Evolutionary conservation across 768 basidiomycete species (phyloP).

Genomic region (Russula sp.): DNA sequence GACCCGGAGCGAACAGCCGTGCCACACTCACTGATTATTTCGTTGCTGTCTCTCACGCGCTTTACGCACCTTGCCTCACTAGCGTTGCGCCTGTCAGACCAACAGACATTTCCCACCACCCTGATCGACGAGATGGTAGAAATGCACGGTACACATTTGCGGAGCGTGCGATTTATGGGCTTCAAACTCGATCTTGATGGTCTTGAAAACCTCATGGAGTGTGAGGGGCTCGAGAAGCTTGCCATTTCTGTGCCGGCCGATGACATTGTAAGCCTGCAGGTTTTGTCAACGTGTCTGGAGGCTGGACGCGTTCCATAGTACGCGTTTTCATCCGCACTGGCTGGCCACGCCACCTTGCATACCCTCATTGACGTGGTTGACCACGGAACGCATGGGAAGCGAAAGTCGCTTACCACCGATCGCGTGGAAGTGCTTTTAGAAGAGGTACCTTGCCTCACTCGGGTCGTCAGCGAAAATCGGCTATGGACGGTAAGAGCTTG

Average conservation of each 20-base stretch:
- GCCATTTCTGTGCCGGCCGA: constrained; percentile 16
- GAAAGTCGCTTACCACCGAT: constrained; percentile 21
- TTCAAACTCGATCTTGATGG: neutral
- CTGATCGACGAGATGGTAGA: constrained; percentile 18
- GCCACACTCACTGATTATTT: constrained; percentile 10
- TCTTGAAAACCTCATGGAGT: constrained; percentile 20
- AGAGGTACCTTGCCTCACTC: constrained; percentile 13
- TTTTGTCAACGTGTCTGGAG: constrained; percentile 7
- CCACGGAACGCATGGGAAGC: constrained; percentile 15
- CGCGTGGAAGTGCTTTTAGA: constrained; percentile 20
- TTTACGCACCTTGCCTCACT: constrained; percentile 21
- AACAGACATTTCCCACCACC: constrained; percentile 7
- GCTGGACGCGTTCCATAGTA: constrained; percentile 7
- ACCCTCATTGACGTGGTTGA: constrained; percentile 20
- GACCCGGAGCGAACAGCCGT: neutral
- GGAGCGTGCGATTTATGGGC: constrained; percentile 16
- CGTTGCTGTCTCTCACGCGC: constrained; percentile 16
- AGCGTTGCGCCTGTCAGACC: constrained; percentile 17
- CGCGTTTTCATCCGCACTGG: constrained; percentile 13
- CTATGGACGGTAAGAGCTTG: constrained; percentile 22
- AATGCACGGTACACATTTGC: constrained; percentile 18
- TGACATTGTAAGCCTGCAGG: constrained; percentile 17
- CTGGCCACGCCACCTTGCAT: constrained; percentile 11
- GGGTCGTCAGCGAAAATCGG: constrained; percentile 22
- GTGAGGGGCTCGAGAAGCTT: constrained; percentile 21